Conservation (phyloP, 768 basidiomycete species). For the Mycena indigotica region DNA sequence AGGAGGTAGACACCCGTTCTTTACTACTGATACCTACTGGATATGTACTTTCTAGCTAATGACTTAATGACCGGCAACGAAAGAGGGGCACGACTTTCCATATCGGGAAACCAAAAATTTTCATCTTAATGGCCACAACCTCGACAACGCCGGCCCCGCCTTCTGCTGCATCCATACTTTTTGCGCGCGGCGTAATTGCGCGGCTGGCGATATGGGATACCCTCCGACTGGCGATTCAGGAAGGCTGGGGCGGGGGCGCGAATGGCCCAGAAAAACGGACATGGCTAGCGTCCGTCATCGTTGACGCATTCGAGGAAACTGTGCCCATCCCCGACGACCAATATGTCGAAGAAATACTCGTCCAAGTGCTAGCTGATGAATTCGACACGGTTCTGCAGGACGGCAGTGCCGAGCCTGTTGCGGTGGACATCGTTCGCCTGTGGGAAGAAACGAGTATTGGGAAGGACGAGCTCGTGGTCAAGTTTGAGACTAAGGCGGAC, state of each 20-base stretch:
- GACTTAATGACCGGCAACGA: slow-evolving; percentile 1
- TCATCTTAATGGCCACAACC: slow-evolving; percentile 25
- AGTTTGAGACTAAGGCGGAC: slow-evolving; percentile 68
- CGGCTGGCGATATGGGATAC: slow-evolving; percentile 84
- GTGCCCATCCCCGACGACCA: slow-evolving; percentile 56
- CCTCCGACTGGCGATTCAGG: slow-evolving; percentile 81
- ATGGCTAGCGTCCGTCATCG: slow-evolving; percentile 81
- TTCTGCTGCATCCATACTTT: slow-evolving; percentile 59
- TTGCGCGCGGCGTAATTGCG: slow-evolving; percentile 85
- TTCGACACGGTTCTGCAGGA: slow-evolving; percentile 87
- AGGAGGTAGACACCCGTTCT: slow-evolving; percentile 49
- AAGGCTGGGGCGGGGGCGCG: slow-evolving; percentile 84
- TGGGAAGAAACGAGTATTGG: slow-evolving; percentile 59
- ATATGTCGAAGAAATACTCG: slow-evolving; percentile 79
- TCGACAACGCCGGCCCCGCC: slow-evolving; percentile 32
- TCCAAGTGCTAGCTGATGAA: slow-evolving; percentile 86
- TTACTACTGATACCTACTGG: slow-evolving; percentile 12
- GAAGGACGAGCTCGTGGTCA: slow-evolving; percentile 50
- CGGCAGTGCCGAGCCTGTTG: slow-evolving; percentile 74
- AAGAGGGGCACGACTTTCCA: background rate
- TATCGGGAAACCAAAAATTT: slow-evolving; percentile 1
- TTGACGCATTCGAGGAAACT: slow-evolving; percentile 74
- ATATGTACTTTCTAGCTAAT: slow-evolving; percentile 17
- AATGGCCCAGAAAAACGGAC: slow-evolving; percentile 61
- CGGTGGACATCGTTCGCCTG: slow-evolving; percentile 67